Base-by-base conservation (phyloP, 202 grass and related monocot species). In the Panicum hallii region DNA sequence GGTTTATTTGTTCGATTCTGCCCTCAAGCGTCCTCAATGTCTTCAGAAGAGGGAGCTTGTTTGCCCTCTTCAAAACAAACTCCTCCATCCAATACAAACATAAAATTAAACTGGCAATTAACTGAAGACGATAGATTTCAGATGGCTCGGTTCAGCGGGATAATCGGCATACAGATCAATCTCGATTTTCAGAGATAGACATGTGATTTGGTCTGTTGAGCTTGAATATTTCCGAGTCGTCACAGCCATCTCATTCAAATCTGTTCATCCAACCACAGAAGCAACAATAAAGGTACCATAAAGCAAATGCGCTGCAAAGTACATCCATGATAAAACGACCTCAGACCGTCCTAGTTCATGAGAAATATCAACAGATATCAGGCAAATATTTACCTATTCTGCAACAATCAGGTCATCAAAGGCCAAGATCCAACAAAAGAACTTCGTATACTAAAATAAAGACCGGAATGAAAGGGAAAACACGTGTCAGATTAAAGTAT, bases 131-230 rank as follows among this genome's bases (percentile, higher is more conserved):
- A 43, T 65, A 4, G 12, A n/a, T 19, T 50, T 46, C 16, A 22
- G 71, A 92, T 70, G 91, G 86, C 88, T 95, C 86, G 20, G 93
- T 93, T 95, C 93, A 92, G 90, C 88, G 80, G 90, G 83, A 28
- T 75, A 81, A 61, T 90, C 90, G 71, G 83, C 93, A 94, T 90
- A 87, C 90, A 95, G 62, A 92, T 86, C 88, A 77, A 83, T 72
- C 49, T 79, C 81, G 17, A 64, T 11, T 26, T 20, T 28, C 1
- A 67, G 74, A 87, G 87, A 90, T 30, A 82, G 80, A 90, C 85
- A 86, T 92, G 95, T 82, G 14, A 98, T 98, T 88, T 70, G 95
- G 93, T 98, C 89, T 95, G 93, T 98, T 98, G 93, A 92, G 95
- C 95, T 98, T 98, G 95, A 98, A 93, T 83, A 83, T 93, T 89